A percentile compares a stretch with the other conserved stretches of the same genome.
These are phyloP conservation scores for Xerocomus nothofagi DNA, from an alignment of 1,284 basidiomycete species.

Conservation along the genomic window DNA sequence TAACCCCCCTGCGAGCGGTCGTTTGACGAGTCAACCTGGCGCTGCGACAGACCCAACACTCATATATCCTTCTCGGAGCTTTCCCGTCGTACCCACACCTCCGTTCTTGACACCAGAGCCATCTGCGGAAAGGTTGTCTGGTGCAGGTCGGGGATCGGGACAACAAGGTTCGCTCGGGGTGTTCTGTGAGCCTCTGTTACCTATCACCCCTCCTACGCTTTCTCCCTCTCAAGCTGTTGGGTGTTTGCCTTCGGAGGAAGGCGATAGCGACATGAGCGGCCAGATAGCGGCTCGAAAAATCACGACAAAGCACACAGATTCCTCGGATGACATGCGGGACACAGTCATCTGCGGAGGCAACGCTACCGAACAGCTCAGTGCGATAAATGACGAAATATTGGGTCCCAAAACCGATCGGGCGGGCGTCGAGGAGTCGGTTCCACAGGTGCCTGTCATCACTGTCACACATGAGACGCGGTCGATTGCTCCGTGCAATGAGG, in stretches of 20 bases:
- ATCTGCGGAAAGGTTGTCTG: neutral
- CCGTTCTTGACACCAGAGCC: conserved; percentile 4
- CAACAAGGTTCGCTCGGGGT: neutral
- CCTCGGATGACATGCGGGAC: neutral
- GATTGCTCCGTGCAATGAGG: neutral
- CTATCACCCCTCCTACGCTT: conserved; percentile 6
- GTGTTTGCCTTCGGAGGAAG: neutral
- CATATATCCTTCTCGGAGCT: neutral
- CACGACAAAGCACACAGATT: neutral
- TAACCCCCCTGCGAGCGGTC: neutral
- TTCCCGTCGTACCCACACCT: conserved; percentile 7
- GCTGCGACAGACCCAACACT: neutral
- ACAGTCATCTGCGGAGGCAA: neutral
- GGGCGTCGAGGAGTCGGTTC: neutral
- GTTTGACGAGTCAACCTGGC: neutral
- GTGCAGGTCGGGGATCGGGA: neutral
- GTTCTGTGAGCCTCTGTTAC: neutral
- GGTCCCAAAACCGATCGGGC: neutral
- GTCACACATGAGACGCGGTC: neutral
- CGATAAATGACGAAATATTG: neutral
- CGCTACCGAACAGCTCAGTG: neutral
- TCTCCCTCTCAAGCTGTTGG: neutral
- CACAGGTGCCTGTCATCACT: neutral
- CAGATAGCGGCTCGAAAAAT: neutral
- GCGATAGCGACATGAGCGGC: neutral